phyloP scores from a whole-genome alignment of 2,329 filamentous ascomycete genomes.

The Chaetomiaceae sp. region DNA sequence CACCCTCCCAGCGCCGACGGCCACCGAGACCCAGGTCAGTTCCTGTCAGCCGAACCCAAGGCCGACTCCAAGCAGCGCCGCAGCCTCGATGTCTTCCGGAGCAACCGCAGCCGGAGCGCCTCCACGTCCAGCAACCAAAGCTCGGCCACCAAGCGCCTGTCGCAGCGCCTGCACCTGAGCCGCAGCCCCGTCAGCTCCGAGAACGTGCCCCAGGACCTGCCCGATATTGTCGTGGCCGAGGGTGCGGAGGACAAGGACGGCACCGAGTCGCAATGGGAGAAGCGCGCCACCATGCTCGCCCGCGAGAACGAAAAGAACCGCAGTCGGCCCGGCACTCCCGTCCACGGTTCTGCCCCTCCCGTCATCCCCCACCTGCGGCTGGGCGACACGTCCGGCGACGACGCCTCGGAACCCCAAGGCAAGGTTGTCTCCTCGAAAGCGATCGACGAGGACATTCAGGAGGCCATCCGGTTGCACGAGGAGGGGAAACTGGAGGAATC shows the following conservation, averaged over 20 bases:
- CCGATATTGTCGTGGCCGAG: slow-evolving; percentile 58
- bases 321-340: slow-evolving; percentile 40
- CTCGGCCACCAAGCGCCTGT: slow-evolving; percentile 50
- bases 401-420: slow-evolving; percentile 18
- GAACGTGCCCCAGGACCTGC: slow-evolving; percentile 74
- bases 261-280: slow-evolving; percentile 80
- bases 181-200: slow-evolving; percentile 58
- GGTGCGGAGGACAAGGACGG: slow-evolving; percentile 42
- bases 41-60: slow-evolving; percentile 26
- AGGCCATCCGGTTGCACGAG: slow-evolving; percentile 93
- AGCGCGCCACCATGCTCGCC: slow-evolving; percentile 84
- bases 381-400: slow-evolving; percentile 26
- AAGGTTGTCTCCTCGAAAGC: slow-evolving; percentile 46
- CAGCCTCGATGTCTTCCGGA: slow-evolving; percentile 34
- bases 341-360: slow-evolving; percentile 26
- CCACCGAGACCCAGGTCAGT: slow-evolving; percentile 22
- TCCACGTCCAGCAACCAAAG: slow-evolving; percentile 41
- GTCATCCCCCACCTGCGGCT: slow-evolving; percentile 31
- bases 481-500: slow-evolving; percentile 71
- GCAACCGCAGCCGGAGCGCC: slow-evolving; percentile 44
- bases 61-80: slow-evolving; percentile 24
- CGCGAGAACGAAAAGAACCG: slow-evolving; percentile 52
- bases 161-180: slow-evolving; percentile 66
- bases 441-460: slow-evolving; percentile 73
- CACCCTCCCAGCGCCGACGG: slow-evolving; percentile 51